Conservation (phyloP, 257 asterid species). For the Primulina huaijiensis region DNA sequence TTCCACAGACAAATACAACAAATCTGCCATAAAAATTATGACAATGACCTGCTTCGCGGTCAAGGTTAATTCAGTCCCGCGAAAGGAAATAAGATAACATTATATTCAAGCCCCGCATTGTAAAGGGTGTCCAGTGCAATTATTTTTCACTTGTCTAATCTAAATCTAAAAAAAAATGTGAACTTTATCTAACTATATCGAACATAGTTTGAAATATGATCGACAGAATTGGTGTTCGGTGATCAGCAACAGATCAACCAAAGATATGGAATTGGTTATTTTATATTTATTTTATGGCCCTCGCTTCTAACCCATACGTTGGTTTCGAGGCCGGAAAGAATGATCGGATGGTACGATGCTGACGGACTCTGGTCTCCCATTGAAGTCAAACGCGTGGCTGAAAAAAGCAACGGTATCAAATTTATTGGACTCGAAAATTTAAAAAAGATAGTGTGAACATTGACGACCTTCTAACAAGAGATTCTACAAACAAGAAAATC, state of each 20-base stretch:
- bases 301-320: background rate
- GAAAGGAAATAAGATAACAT: background rate
- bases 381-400: slow-evolving; percentile 19
- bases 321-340: too few relatives aligned
- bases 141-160: too few relatives aligned
- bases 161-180: too few relatives aligned
- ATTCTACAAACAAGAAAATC: slow-evolving; percentile 18
- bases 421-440: slow-evolving; percentile 20
- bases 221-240: background rate
- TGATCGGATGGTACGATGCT: background rate
- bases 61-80: background rate
- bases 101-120: too few relatives aligned
- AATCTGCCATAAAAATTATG: background rate
- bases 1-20: background rate
- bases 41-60: background rate
- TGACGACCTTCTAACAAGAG: background rate
- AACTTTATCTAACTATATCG: too few relatives aligned
- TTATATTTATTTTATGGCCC: background rate
- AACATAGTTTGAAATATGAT: too few relatives aligned
- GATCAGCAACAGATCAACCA: background rate
- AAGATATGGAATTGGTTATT: background rate
- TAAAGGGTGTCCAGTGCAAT: too few relatives aligned
- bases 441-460: slow-evolving; percentile 28
- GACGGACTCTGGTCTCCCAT: background rate
- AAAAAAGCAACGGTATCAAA: slow-evolving; percentile 13